These are phyloP conservation scores for Geotrichum restrictum DNA, from an alignment of 1,139 yeast genomes.

Conservation along the genomic window DNA sequence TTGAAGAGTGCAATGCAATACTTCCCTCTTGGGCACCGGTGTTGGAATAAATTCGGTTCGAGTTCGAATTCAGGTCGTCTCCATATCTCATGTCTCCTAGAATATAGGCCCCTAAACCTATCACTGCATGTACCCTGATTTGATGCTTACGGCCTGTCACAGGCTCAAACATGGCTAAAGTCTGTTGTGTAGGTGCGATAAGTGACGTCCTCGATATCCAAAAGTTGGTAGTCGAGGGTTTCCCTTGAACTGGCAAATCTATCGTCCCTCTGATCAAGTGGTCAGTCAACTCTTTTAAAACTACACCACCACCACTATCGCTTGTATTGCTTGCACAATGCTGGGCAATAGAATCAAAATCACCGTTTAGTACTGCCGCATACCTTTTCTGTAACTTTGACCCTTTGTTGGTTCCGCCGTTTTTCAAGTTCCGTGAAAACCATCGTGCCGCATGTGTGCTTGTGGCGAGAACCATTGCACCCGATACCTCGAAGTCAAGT, in stretches of 20 bases:
- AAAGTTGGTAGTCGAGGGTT: constrained; percentile 25
- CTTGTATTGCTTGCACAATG: background rate
- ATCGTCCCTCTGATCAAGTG: constrained; percentile 21
- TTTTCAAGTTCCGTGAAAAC: constrained; percentile 27
- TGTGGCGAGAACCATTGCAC: constrained; percentile 34
- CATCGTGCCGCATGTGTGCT: constrained; percentile 29
- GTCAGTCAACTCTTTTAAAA: no score
- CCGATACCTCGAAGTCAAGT: constrained; percentile 32
- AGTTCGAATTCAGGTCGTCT: no score
- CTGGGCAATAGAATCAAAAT: background rate
- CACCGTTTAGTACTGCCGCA: constrained; percentile 10
- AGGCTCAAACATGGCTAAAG: constrained; percentile 37
- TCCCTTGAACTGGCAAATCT: constrained; percentile 20
- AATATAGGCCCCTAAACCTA: constrained; percentile 28
- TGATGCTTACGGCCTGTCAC: constrained; percentile 49
- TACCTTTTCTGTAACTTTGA: constrained; percentile 25
- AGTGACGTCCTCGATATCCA: constrained; percentile 6
- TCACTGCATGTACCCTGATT: constrained; percentile 39
- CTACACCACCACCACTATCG: background rate
- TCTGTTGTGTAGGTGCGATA: background rate
- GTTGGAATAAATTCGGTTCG: no score
- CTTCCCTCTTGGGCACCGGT: background rate
- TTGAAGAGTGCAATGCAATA: constrained; percentile 18
- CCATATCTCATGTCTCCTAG: constrained; percentile 28
- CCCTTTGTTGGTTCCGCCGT: constrained; percentile 25